Evolutionary conservation across 2,329 filamentous ascomycete species (phyloP), one percentile per base, ranked within the genome.

Genomic region (Claviceps maximensis): DNA sequence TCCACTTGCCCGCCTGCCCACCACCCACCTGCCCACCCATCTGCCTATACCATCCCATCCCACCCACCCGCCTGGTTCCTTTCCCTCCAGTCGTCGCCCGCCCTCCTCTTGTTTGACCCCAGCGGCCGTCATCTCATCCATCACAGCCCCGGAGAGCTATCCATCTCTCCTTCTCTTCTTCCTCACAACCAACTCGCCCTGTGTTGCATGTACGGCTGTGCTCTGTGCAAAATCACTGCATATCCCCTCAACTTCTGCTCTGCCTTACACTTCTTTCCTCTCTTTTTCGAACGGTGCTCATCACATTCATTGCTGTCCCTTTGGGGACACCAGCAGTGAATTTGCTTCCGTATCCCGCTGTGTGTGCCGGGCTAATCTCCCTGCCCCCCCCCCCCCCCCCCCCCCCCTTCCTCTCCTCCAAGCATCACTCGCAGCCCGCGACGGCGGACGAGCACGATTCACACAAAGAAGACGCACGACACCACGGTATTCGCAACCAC

Each of bases 291-390:
- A 54, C 53, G 58, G 56, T 46, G 57, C 47, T 49, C 40, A 50
- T 49, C 42, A 21, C 13, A 54, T 52, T 57, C 53, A 56, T 55
- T 56, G 58, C 54, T 59, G 54, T 55, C 59, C 59, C 57, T 55
- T 52, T 55, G 57, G 56, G 58, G 54, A 54, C 54, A 49, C 53
- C 47, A 53, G 55, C 55, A 53, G 58, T 56, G 54, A 53, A 53
- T 57, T 51, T 41, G 51, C 56, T 54, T 59, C 55, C 56, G 50
- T 58, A 53, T 41, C 41, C 44, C 44, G 47, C 50, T 46, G 3
- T 9, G 5, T 31, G 29, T 49, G 40, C 33, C 48, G 41, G 38
- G 29, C 29, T 41, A 9, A 42, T 40, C 19, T 40, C 33, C 33
- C 7, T 3, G 13, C 3, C 15, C 33, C 33, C 31, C 2, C 3